phyloP scores from a whole-genome alignment of 192 early-diverging fungal species.

The Dispira simplex region DNA sequence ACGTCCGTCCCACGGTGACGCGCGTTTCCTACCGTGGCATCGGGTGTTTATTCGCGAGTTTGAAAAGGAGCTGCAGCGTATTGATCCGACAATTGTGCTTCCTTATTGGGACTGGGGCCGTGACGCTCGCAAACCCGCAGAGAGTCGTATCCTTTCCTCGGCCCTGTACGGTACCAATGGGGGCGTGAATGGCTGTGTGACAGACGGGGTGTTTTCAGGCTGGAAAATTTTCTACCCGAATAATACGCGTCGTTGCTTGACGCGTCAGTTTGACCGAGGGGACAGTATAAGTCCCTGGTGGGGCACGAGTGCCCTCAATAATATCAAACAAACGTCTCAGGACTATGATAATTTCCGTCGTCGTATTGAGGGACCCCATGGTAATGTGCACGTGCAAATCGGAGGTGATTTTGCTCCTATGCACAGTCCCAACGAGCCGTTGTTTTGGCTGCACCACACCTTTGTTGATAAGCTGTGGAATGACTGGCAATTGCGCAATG shows the following conservation, averaged over 20 bases:
- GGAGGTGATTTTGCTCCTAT: slow-evolving; percentile 35
- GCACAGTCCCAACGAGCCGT: slow-evolving; percentile 32
- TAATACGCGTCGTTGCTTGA: not conserved
- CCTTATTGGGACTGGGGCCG: slow-evolving; percentile 54
- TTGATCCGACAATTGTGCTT: slow-evolving; percentile 28
- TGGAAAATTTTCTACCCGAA: slow-evolving; percentile 22
- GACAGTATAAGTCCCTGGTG: slow-evolving; percentile 1
- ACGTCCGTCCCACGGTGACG: slow-evolving; percentile 4
- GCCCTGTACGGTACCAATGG: slow-evolving; percentile 26
- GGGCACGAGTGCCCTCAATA: not conserved
- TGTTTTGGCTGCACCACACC: slow-evolving; percentile 55
- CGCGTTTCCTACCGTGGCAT: slow-evolving; percentile 32
- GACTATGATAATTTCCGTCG: slow-evolving; percentile 11
- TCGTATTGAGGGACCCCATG: slow-evolving; percentile 31
- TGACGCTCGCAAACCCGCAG: slow-evolving; percentile 29
- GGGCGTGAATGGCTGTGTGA: slow-evolving; percentile 26
- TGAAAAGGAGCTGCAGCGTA: slow-evolving; percentile 29
- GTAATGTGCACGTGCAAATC: slow-evolving; percentile 27
- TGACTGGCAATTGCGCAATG: slow-evolving; percentile 21
- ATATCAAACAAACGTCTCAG: not conserved
- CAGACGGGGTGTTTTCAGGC: slow-evolving; percentile 30
- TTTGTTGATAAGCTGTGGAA: slow-evolving; percentile 45
- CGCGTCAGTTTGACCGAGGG: slow-evolving; percentile 4
- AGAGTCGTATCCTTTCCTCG: slow-evolving; percentile 19
- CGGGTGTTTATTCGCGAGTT: slow-evolving; percentile 32